phyloP scores from a whole-genome alignment of 345 rosid species.

The Luvunga scandens region DNA sequence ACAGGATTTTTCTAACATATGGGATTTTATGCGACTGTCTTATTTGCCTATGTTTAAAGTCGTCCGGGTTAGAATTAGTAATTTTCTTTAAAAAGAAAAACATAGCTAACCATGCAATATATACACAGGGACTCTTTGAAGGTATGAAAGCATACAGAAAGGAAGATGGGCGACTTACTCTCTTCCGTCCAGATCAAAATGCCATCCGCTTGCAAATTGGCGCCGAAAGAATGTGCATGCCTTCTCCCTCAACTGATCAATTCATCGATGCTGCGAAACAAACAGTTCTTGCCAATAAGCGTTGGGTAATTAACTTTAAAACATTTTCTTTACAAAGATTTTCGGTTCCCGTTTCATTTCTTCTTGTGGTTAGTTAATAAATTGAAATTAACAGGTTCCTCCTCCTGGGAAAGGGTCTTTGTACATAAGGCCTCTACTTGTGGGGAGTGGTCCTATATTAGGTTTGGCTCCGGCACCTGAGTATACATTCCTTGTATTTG shows the following conservation, averaged over 20 bases:
- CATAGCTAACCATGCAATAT: not conserved
- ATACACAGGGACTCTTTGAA: conserved; percentile 62
- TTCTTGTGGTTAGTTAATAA: not conserved
- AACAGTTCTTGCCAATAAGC: conserved; percentile 64
- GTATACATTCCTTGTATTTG: conserved; percentile 62
- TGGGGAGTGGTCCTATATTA: conserved; percentile 69
- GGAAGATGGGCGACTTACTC: conserved; percentile 54
- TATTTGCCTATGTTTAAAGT: too few relatives aligned
- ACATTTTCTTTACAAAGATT: too few relatives aligned
- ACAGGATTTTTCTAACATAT: too few relatives aligned
- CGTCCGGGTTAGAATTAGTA: not conserved
- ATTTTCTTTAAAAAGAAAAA: not conserved
- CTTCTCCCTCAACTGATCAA: conserved; percentile 64
- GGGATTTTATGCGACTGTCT: too few relatives aligned
- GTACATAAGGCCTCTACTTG: conserved; percentile 75
- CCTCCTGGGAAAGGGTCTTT: conserved; percentile 77
- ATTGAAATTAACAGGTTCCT: conserved; percentile 49
- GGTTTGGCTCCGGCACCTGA: conserved; percentile 79
- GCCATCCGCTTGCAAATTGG: conserved; percentile 67
- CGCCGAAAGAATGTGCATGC: conserved; percentile 88
- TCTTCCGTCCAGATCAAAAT: conserved; percentile 72
- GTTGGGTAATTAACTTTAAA: conserved; percentile 51
- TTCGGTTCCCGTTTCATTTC: not conserved
- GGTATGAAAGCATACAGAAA: conserved; percentile 78
- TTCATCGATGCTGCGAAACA: conserved; percentile 70